Conservation (phyloP, 768 basidiomycete species). For the Leccinum subgranulosum region DNA sequence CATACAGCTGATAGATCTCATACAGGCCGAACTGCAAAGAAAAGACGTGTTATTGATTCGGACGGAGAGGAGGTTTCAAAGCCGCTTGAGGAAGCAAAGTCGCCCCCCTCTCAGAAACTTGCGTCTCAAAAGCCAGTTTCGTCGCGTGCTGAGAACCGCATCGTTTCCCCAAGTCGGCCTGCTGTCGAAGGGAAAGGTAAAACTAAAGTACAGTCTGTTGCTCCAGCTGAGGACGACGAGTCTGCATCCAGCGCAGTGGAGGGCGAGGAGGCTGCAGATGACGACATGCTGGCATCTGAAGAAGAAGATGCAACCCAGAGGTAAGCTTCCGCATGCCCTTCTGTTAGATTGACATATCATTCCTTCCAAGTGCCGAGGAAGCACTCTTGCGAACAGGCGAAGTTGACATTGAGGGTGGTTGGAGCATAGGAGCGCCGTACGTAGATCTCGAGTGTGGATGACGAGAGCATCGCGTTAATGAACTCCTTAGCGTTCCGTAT, state of each 20-base stretch:
- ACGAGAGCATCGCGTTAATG: not conserved
- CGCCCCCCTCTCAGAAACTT: not conserved
- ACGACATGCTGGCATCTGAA: constrained; percentile 39
- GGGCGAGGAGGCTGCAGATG: constrained; percentile 38
- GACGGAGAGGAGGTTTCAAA: constrained; percentile 42
- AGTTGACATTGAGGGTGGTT: constrained; percentile 76
- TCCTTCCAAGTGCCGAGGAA: constrained; percentile 56
- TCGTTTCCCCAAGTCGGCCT: not conserved
- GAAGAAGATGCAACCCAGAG: constrained; percentile 59
- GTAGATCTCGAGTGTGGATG: constrained; percentile 29
- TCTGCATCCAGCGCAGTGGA: constrained; percentile 33
- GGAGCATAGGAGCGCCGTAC: constrained; percentile 84
- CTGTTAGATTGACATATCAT: constrained; percentile 1
- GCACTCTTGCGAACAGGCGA: constrained; percentile 58
- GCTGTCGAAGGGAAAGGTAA: constrained; percentile 18
- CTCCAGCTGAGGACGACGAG: constrained; percentile 33
- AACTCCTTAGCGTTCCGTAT: constrained; percentile 75
- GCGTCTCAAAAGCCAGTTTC: not conserved
- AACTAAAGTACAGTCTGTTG: constrained; percentile 10
- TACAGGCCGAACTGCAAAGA: constrained; percentile 40
- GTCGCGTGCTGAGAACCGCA: not conserved
- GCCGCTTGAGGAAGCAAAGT: not conserved
- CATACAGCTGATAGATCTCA: not conserved
- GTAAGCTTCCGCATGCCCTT: constrained; percentile 36
- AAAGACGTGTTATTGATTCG: constrained; percentile 46